Conservation (phyloP, 2,329 filamentous ascomycete genomes). For the Alternaria triticina region DNA sequence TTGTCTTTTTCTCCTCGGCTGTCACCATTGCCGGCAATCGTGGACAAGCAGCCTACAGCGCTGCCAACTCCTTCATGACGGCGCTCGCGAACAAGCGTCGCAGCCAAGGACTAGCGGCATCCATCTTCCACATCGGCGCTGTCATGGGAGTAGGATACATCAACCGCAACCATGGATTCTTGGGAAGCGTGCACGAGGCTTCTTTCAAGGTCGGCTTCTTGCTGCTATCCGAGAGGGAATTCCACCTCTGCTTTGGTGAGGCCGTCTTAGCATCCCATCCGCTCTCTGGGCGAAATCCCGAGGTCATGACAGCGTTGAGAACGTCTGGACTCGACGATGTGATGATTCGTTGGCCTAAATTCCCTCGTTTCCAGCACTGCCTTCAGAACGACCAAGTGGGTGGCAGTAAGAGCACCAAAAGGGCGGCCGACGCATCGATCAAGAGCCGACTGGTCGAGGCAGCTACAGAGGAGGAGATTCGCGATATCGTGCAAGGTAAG, state of each 20-base stretch:
- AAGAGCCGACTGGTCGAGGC: not conserved
- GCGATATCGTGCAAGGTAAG: not conserved
- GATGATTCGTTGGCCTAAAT: not conserved
- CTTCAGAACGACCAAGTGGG: not conserved
- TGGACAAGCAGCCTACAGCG: slow-evolving; percentile 55
- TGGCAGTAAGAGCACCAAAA: not conserved
- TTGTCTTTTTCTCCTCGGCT: slow-evolving; percentile 36
- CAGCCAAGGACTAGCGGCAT: slow-evolving; percentile 32
- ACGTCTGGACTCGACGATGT: not conserved
- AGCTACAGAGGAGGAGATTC: not conserved
- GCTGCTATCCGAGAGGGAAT: slow-evolving; percentile 19
- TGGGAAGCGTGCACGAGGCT: not conserved
- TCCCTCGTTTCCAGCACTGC: not conserved
- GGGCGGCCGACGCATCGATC: not conserved
- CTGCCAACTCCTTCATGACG: slow-evolving; percentile 53
- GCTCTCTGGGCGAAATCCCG: not conserved
- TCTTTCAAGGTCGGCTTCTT: not conserved
- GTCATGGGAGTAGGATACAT: slow-evolving; percentile 15
- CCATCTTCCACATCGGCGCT: not conserved
- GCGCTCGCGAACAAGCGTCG: slow-evolving; percentile 47
- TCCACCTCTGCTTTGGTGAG: slow-evolving; percentile 19
- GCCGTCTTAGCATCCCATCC: slow-evolving; percentile 4
- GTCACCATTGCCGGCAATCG: slow-evolving; percentile 27
- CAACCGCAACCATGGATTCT: not conserved
- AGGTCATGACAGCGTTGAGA: not conserved